A percentile compares a stretch with the other conserved stretches of the same genome.
phyloP scores from a whole-genome alignment of 768 basidiomycete species.

The Amanita subjunquillea region DNA sequence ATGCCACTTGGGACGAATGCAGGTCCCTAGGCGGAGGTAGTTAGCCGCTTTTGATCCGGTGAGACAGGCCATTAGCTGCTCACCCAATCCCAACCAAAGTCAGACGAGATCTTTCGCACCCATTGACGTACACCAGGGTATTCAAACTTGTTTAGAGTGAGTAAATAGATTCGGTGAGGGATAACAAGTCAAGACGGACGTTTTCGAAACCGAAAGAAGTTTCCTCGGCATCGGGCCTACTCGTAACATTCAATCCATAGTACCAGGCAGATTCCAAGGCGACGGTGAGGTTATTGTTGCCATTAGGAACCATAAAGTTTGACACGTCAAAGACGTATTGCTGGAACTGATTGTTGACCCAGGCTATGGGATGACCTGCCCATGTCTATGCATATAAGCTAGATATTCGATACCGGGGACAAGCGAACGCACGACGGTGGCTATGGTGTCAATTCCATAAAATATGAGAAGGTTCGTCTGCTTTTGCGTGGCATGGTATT shows the following conservation, averaged over 20 bases:
- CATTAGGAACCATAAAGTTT: constrained; percentile 23
- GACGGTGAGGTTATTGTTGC: constrained; percentile 36
- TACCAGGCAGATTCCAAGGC: constrained; percentile 42
- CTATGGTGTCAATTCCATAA: constrained; percentile 48
- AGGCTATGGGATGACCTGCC: constrained; percentile 39
- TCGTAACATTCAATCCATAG: constrained; percentile 44
- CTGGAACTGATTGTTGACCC: constrained; percentile 49
- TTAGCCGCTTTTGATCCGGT: not conserved
- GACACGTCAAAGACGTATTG: constrained; percentile 46
- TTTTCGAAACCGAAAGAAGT: constrained; percentile 25
- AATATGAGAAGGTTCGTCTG: constrained; percentile 36
- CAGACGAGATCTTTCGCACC: constrained; percentile 39
- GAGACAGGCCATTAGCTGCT: not conserved
- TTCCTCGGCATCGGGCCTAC: constrained; percentile 34
- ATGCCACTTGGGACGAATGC: constrained; percentile 48
- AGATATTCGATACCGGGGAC: not conserved
- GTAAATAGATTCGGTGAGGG: not conserved
- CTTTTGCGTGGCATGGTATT: constrained; percentile 10
- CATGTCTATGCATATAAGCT: constrained; percentile 26
- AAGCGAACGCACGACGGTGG: constrained; percentile 33
- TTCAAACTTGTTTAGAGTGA: constrained; percentile 27
- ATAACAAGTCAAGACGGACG: constrained; percentile 13
- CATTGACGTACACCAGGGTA: constrained; percentile 37
- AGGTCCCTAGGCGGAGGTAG: constrained; percentile 28
- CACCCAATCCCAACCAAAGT: constrained; percentile 61